A percentile compares a stretch with the other conserved stretches of the same genome.
Conservation (phyloP, 1,139 yeast species). For the Suhomyces bribrorum region DNA sequence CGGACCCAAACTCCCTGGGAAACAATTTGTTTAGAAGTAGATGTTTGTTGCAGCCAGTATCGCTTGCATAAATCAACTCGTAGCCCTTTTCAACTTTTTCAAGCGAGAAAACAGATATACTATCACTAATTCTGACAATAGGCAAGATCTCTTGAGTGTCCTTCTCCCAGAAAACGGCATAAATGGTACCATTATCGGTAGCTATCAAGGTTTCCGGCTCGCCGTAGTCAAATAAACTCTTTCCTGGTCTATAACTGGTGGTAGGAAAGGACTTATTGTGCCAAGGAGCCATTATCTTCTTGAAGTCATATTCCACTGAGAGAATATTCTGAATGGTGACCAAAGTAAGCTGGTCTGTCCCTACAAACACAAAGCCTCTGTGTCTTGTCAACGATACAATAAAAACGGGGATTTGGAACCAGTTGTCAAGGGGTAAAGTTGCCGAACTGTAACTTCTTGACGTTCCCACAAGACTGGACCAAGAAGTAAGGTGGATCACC, state of each 20-base stretch:
- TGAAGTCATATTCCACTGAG: constrained; percentile 48
- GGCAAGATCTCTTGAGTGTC: constrained; percentile 17
- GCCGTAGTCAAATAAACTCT: constrained; percentile 11
- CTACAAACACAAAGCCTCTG: constrained; percentile 36
- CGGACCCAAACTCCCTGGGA: background rate
- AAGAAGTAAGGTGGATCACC: constrained; percentile 40
- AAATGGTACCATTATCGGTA: constrained; percentile 44
- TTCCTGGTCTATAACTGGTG: constrained; percentile 29
- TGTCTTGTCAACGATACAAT: constrained; percentile 34
- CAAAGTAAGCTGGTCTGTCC: constrained; percentile 25
- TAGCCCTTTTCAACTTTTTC: constrained; percentile 23
- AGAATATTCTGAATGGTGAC: constrained; percentile 46
- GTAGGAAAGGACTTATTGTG: constrained; percentile 40
- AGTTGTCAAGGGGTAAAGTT: constrained; percentile 38
- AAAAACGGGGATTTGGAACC: constrained; percentile 43
- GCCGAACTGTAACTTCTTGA: constrained; percentile 25
- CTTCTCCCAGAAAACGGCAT: constrained; percentile 24
- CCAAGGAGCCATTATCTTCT: constrained; percentile 19
- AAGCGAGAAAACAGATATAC: constrained; percentile 36
- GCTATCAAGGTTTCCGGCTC: constrained; percentile 42
- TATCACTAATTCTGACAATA: constrained; percentile 30
- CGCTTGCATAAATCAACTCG: constrained; percentile 34
- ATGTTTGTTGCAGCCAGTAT: constrained; percentile 36
- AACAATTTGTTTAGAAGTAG: constrained; percentile 22
- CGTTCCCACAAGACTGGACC: constrained; percentile 37